Base-by-base conservation (phyloP, 208 protist species). In the Trypanosoma mega region DNA sequence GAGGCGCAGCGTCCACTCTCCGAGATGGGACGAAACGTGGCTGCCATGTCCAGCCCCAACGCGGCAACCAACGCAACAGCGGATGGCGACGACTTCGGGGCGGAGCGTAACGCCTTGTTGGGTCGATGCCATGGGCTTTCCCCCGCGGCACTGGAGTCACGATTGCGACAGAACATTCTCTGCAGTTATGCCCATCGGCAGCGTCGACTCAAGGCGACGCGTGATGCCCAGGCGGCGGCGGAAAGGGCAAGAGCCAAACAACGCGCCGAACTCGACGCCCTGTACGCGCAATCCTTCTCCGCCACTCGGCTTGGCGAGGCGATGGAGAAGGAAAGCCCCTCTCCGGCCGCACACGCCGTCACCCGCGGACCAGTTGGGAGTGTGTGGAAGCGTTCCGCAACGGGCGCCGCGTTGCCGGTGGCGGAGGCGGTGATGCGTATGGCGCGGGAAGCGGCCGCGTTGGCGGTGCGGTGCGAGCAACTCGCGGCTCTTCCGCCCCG, bases 161-260 rank as follows among this genome's bases (percentile, higher is more conserved):
- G 84, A 4, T 56, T 92, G 21, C 72, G 81, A 11, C 66, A 51
- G 3, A 86, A 83, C 52, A 62, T 92, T 20, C 39, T 79, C 24
- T 62, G 72, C 0, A 80, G 79, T 64, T 67, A 83, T 65, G 36
- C 57, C 23, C 51, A 44, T 18, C 71, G 81, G 9, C 81, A 85
- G 24, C 47, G 63, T 51, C 34, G 46, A 45, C 44, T 82, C n/a
- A 74, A 74, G 3, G 66, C 47, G 0, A 50, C 64, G 50, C 75
- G 72, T 1, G 64, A 74, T 47, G 69, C 66, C 24, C 36, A 63
- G 9, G 67, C 59, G 6, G 60, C 46, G 4, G 64, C 63, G 31
- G 80, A 81, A 47, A 70, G 65, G 2, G 65, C 63, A 8, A 66
- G 67, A 0, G 43, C 9, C 7, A 23, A 41, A 20, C 39, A 74